Base-by-base conservation (phyloP, 805 yeast genomes). In the Ogataea siamensis region DNA sequence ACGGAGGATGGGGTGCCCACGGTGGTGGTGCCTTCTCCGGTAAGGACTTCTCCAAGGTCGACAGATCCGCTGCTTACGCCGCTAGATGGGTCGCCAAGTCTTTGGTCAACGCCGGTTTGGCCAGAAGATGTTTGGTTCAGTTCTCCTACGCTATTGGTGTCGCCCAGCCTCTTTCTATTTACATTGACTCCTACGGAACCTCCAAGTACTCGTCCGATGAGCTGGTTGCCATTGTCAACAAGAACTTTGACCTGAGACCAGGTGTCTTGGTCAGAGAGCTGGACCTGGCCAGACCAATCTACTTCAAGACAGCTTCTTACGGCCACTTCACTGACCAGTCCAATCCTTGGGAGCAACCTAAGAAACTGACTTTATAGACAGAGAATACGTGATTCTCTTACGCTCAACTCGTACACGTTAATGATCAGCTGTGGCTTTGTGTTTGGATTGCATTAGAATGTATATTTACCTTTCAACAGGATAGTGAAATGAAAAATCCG, bases 11-110 rank as follows among this genome's bases (percentile, higher is more conserved):
- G 94, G 97, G 99, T 73, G 98, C 99, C 63, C 99, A 93, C 78
- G 99, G 99, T 74, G 99, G 99, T 78, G 99, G 99, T 78, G 99
- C 99, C 51, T 93, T 93, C 88, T 85, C 96, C 51, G 99, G 99
- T 71, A 93, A 93, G 79, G 99, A 93, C 73, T 93, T 87, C 86
- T 87, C 97, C 68, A 93, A 93, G 80, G 99, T 93, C 63, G 99
- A 93, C 72, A 87, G 99, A 76, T 91, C 98, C 51, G 99, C 99
- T 65, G 99, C 99, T 55, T 93, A 93, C 67, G 97, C 99, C 62
- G 99, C 99, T 59, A 88, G 99, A 78, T 93, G 99, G 99, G 97
- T 93, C 60, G 99, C 99, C 68, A 93, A 93, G 78, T 93, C 99
- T 40, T 80, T 93, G 59, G 95, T 93, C 52, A 74, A 78, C 58